Base-by-base conservation (phyloP, 176 grass and related monocot genomes). In the Secale cereale region DNA sequence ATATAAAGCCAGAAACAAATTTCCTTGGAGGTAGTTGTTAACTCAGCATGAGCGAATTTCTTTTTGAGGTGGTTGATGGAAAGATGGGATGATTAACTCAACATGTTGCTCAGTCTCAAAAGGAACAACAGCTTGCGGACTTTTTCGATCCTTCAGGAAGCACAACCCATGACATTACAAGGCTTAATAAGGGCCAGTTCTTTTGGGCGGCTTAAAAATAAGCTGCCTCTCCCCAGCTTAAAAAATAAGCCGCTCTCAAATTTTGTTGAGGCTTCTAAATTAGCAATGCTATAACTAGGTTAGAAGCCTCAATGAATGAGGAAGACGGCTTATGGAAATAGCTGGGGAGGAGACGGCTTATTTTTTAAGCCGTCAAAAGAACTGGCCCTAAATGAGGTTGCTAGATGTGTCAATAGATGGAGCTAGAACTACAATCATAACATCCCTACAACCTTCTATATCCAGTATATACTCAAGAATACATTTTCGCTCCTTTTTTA, bases 131-230 rank as follows among this genome's bases (percentile, higher is more conserved):
- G 79, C 85, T 60, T 84, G 81, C 77, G 90, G 33, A 70, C n/a
- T n/a, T 92, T 81, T 79, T 90, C 10, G 90, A 92, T 81, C 92
- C 92, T 83, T 94, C 92, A 16, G 90, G 92, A 86, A 94, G 90
- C 70, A 94, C 90, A 37, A 92, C 79, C 90, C 90, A 69, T 31
- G n/a, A 59, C 25, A 84, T 43, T 43, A 81, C n/a, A 84, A 52
- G 10, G 37, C 72, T 74, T 37, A 81, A 77, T n/a, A n/a, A n/a
- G n/a, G n/a, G n/a, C n/a, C n/a, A n/a, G n/a, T n/a, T n/a, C n/a
- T n/a, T n/a, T n/a, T n/a, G n/a, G n/a, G n/a, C n/a, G n/a, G n/a
- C n/a, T n/a, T n/a, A n/a, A n/a, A n/a, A n/a, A n/a, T n/a, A n/a
- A n/a, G n/a, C n/a, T n/a, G n/a, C n/a, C n/a, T n/a, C n/a, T n/a